These are phyloP conservation scores for Neurospora africana DNA, from an alignment of 495 filamentous ascomycete species.

Conservation along the genomic window DNA sequence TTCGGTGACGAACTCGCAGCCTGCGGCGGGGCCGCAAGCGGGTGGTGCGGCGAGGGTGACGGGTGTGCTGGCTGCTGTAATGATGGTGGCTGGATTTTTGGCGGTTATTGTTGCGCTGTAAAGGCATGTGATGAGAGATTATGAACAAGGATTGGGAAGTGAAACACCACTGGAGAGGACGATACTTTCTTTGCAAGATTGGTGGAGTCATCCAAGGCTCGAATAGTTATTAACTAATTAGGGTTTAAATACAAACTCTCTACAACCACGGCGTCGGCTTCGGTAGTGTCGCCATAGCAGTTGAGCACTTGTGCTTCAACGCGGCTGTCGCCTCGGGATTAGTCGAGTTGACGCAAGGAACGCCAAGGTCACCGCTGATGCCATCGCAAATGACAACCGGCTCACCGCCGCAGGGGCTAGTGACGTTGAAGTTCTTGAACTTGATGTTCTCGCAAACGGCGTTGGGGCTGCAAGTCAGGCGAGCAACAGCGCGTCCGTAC, in stretches of 20 bases:
- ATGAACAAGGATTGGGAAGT: neutral
- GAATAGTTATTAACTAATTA: neutral
- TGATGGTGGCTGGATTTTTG: conserved; percentile 16
- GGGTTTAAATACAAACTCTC: neutral
- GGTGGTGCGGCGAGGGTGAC: neutral
- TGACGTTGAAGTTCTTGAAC: conserved; percentile 41
- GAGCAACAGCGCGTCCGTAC: conserved; percentile 37
- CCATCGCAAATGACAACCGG: conserved; percentile 41
- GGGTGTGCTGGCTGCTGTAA: conserved; percentile 11
- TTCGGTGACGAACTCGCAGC: neutral
- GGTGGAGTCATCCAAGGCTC: neutral
- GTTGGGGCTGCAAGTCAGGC: conserved; percentile 38
- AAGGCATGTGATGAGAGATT: neutral
- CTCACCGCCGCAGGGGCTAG: conserved; percentile 35
- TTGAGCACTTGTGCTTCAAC: conserved; percentile 15
- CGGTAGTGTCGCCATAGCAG: conserved; percentile 14
- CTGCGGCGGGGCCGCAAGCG: neutral
- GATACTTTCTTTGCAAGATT: neutral
- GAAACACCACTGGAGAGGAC: neutral
- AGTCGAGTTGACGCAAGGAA: conserved; percentile 30
- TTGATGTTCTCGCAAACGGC: conserved; percentile 44
- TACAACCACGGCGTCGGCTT: conserved; percentile 10
- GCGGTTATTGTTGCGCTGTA: conserved; percentile 18
- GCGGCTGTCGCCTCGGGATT: conserved; percentile 18
- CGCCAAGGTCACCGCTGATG: conserved; percentile 39